A percentile compares a stretch with the other conserved stretches of the same genome.
Evolutionary conservation across 192 early-diverging fungal genomes (phyloP).

Genomic region (Backusella sp.): DNA sequence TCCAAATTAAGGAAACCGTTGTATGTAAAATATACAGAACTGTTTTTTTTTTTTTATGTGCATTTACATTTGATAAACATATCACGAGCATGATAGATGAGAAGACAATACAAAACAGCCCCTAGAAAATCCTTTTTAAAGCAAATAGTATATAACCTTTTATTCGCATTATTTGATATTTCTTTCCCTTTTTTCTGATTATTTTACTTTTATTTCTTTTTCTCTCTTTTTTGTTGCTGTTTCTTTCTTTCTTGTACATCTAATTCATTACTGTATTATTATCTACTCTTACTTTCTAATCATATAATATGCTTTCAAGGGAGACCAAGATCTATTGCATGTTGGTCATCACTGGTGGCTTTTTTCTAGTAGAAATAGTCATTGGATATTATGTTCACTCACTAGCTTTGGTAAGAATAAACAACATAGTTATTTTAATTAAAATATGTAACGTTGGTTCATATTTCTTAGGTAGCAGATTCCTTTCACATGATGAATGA

Average conservation of each 20-base stretch:
- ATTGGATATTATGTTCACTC: conserved; percentile 75
- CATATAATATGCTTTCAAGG: conserved; percentile 4
- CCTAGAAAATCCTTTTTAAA: neutral
- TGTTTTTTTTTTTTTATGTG: neutral
- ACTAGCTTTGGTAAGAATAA: conserved; percentile 59
- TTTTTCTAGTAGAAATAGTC: conserved; percentile 82
- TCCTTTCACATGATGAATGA: conserved; percentile 94
- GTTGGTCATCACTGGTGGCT: conserved; percentile 56
- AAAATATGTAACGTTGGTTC: neutral
- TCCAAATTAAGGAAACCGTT: neutral
- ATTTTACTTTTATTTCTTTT: neutral
- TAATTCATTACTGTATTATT: neutral
- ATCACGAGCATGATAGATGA: neutral
- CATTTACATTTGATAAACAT: neutral
- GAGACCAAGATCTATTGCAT: conserved; percentile 25
- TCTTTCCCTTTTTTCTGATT: neutral
- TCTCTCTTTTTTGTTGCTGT: neutral
- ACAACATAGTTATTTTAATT: neutral
- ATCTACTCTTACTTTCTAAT: neutral
- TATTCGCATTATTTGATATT: neutral
- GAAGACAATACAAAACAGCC: conserved; percentile 2
- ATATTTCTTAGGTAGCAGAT: conserved; percentile 62
- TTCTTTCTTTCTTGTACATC: conserved; percentile 1
- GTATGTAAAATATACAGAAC: neutral
- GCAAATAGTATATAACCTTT: neutral